Evolutionary conservation across 495 filamentous ascomycete genomes (phyloP).

Genomic region (Cercophora newfieldiana): DNA sequence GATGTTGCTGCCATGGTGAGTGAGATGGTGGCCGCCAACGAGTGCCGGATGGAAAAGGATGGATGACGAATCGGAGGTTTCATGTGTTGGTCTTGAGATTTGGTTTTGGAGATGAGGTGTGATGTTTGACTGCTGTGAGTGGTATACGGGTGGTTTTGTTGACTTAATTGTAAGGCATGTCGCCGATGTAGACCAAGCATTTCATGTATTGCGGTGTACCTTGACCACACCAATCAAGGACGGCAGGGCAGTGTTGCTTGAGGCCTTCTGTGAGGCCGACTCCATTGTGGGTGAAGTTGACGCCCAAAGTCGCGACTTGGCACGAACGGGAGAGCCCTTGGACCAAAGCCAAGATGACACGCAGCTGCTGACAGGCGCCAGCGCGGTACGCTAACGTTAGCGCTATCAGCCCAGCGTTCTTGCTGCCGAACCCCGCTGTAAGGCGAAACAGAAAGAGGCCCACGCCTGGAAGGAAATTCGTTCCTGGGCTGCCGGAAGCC

Average conservation of each 20-base stretch:
- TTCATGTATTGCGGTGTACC: not conserved
- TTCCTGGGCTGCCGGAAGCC: not conserved
- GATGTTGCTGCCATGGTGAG: constrained; percentile 47
- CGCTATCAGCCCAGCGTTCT: not conserved
- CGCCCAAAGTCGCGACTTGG: constrained; percentile 1
- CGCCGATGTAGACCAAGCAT: not conserved
- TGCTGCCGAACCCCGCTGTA: not conserved
- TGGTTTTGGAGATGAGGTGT: not conserved
- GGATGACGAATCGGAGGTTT: not conserved
- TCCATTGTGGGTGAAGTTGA: not conserved
- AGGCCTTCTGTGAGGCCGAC: not conserved
- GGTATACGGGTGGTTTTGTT: not conserved
- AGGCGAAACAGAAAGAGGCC: not conserved
- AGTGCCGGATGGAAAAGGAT: constrained; percentile 17
- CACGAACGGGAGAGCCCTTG: not conserved
- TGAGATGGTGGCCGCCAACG: constrained; percentile 47
- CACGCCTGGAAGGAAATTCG: not conserved
- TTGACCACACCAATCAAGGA: not conserved
- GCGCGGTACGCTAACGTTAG: not conserved
- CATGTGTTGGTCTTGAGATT: not conserved
- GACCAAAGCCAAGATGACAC: not conserved
- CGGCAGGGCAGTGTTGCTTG: not conserved
- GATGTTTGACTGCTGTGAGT: not conserved
- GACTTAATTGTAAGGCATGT: not conserved
- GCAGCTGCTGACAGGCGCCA: constrained; percentile 16